Evolutionary conservation across 805 yeast species (phyloP), one percentile per base, ranked within the genome.

Genomic region (Groenewaldozyma salmanticensis): DNA sequence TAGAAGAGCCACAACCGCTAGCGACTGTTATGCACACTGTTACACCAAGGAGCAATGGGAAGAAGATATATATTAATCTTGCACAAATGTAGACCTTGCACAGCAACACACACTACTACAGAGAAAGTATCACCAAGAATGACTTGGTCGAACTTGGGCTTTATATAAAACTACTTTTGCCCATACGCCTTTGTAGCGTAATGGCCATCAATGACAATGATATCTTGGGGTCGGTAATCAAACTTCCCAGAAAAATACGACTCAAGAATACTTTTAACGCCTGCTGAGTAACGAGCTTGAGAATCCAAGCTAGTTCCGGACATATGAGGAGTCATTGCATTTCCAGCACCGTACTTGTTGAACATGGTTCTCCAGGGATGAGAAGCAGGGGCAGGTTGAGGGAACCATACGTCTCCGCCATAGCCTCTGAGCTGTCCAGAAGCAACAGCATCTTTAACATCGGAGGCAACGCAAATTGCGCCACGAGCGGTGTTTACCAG

Each of bases 391-490:
- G 90, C 83, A 33, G 94, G 94, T 62, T 82, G 94, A n/a, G 79
- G 80, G 66, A 55, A 72, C 86, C 90, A 81, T 17, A 82, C 92
- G 61, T 82, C 92, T 52, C 90, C 92, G 53, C 88, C 92, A 57
- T 81, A 82, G 39, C 88, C 90, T 53, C 79, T 68, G 38, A 82
- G 58, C 52, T 78, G 79, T 38, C 92, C 92, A 31, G 75, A 63
- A 41, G 67, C 57, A 31, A 82, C 72, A 1, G 90, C 90, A 11
- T 69, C 87, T 0, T 85, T 87, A 48, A 82, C 81, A 51, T 78
- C 92, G 54, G 80, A 70, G 37, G 74, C 79, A 42, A 71, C 77
- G 58, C 81, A 72, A 52, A 82, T 82, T 33, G 88, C 90, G 46
- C 92, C 92, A 58, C 90, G 72, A 17, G 88, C 88, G 38, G 88